A percentile compares a stretch with the other conserved stretches of the same genome.
Conservation (phyloP, 2,329 filamentous ascomycete genomes). For the Pochonia chlamydosporia region DNA sequence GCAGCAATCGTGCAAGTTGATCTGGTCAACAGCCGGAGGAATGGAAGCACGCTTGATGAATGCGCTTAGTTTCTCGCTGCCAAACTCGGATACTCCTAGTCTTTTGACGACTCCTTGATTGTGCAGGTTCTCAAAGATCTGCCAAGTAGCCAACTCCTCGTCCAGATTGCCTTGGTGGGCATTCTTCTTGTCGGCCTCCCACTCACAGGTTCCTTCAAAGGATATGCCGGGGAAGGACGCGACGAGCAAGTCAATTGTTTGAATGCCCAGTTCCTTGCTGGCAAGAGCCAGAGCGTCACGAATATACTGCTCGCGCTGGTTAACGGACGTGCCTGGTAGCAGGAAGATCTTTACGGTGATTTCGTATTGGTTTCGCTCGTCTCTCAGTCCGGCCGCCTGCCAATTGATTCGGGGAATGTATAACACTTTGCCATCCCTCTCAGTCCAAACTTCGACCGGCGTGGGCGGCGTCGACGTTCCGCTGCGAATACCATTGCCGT, state of each 20-base stretch:
- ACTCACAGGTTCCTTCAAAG: constrained; percentile 89
- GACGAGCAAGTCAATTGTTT: constrained; percentile 79
- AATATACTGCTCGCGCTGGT: constrained; percentile 63
- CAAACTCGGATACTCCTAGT: constrained; percentile 87
- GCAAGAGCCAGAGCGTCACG: constrained; percentile 76
- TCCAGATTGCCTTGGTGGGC: constrained; percentile 58
- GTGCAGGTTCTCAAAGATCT: constrained; percentile 68
- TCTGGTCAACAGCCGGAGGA: constrained; percentile 82
- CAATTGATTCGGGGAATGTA: constrained; percentile 78
- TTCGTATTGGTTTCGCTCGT: constrained; percentile 82
- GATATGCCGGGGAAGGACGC: constrained; percentile 89
- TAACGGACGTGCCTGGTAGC: constrained; percentile 63
- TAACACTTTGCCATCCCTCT: constrained; percentile 51
- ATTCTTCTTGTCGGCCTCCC: constrained; percentile 60
- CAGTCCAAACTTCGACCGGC: constrained; percentile 59
- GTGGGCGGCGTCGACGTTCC: constrained; percentile 18
- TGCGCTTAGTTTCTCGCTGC: constrained; percentile 70
- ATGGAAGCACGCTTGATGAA: constrained; percentile 69
- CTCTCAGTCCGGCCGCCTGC: constrained; percentile 63
- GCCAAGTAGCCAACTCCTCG: constrained; percentile 63
- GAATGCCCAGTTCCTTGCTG: constrained; percentile 68
- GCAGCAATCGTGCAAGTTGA: constrained; percentile 94
- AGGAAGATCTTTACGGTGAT: constrained; percentile 96
- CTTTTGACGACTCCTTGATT: constrained; percentile 64
- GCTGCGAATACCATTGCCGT: constrained; percentile 24